Base-by-base conservation (phyloP, 2,329 filamentous ascomycete genomes). In the Penicillium hordei region DNA sequence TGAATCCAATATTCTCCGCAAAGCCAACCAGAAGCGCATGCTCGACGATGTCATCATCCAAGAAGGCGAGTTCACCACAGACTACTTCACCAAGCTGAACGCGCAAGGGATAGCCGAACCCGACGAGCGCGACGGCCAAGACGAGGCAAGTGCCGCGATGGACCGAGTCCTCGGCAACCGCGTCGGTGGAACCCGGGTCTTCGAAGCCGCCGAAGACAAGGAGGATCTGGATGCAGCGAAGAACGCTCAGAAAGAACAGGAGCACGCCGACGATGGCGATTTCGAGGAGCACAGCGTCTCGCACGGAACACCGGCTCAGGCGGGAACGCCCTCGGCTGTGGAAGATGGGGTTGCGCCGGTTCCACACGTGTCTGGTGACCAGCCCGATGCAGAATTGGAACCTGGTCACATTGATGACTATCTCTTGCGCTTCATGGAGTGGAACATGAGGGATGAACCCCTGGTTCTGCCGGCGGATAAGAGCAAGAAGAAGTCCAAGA, bases 31-130 rank as follows among this genome's bases (percentile, higher is more conserved):
- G 75, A 99, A 99, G 79, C 90, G 95, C 67, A 92, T 99, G 85
- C 83, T 99, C 0, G 94, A 99, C 68, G 94, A 99, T 63, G 91
- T 99, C 8, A 93, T 99, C 56, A 99, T 99, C 65, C 95, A 99
- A 71, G 94, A 97, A 72, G 94, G 94, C 61, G 92, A 93, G 65
- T 99, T 99, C 73, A 99, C 93, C 0, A 99, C 94, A 0, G 94
- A 99, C 69, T 93, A 96, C 73, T 93, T 96, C 76, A 92, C 92
- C 68, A 91, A 89, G 67, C 80, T 90, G 43, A 79, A 83, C 2
- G 87, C 89, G 50, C 82, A 85, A 38, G 89, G 91, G 59, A 87
- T 90, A 50, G 80, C 91, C 27, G 84, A 82, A 52, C 82, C 84
- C 33, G 75, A 76, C 36, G 77, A 85, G 25, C 81, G 83, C n/a